These are phyloP conservation scores for Fusarium graminum DNA, from an alignment of 2,329 filamentous ascomycete genomes.

Conservation along the genomic window DNA sequence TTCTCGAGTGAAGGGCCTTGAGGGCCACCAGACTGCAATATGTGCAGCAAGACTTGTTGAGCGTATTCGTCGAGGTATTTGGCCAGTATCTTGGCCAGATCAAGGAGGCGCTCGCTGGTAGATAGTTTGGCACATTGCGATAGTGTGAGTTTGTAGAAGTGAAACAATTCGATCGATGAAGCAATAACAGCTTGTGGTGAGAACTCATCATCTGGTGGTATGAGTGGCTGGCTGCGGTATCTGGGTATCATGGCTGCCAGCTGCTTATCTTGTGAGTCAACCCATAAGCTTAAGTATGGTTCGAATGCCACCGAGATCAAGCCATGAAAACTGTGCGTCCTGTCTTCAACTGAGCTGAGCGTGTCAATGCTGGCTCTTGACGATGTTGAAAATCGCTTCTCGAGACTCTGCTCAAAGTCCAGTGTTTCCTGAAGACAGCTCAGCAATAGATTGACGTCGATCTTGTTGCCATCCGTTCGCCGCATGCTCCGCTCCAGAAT, in stretches of 20 bases:
- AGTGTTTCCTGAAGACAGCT: slow-evolving; percentile 94
- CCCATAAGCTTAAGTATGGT: slow-evolving; percentile 96
- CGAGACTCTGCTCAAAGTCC: slow-evolving; percentile 94
- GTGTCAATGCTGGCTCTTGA: slow-evolving; percentile 90
- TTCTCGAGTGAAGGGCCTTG: slow-evolving; percentile 75
- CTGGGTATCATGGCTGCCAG: slow-evolving; percentile 86
- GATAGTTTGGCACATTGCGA: slow-evolving; percentile 97
- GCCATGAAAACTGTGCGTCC: slow-evolving; percentile 83
- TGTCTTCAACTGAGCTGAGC: slow-evolving; percentile 81
- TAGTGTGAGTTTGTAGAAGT: slow-evolving; percentile 93
- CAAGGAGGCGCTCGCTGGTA: slow-evolving; percentile 86
- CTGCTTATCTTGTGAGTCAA: slow-evolving; percentile 94
- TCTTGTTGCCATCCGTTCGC: slow-evolving; percentile 78
- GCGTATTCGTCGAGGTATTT: slow-evolving; percentile 97
- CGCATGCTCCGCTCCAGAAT: slow-evolving; percentile 92
- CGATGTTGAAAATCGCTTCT: slow-evolving; percentile 81
- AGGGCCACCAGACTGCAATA: slow-evolving; percentile 69
- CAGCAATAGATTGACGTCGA: slow-evolving; percentile 90
- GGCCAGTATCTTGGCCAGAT: slow-evolving; percentile 86
- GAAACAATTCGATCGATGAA: slow-evolving; percentile 96
- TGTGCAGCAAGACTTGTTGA: slow-evolving; percentile 87
- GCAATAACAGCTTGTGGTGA: slow-evolving; percentile 88
- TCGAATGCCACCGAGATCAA: slow-evolving; percentile 97
- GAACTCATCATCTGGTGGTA: slow-evolving; percentile 91
- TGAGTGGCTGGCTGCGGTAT: slow-evolving; percentile 85